Percentiles rank a stretch among this genome's conserved stretches.
phyloP scores from a whole-genome alignment of 2,329 filamentous ascomycete genomes.

The Pseudocercospora vitis region DNA sequence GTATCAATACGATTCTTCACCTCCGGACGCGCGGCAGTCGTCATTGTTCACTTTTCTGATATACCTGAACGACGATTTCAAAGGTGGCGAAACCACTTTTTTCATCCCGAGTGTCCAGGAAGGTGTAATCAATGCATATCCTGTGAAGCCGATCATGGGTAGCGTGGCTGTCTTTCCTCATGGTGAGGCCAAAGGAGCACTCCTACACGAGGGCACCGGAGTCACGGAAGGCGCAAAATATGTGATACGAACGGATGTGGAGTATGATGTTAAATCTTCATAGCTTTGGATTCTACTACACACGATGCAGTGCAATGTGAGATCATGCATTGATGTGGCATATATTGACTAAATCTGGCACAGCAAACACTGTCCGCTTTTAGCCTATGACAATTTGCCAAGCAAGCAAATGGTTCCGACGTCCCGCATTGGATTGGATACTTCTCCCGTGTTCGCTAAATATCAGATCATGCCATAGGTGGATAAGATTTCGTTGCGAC shows the following conservation, averaged over 20 bases:
- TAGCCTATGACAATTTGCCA: too few relatives aligned
- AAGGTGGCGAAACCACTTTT: slow-evolving; percentile 70
- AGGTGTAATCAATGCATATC: slow-evolving; percentile 67
- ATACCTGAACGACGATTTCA: slow-evolving; percentile 71
- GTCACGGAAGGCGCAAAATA: slow-evolving; percentile 67
- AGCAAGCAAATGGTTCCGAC: too few relatives aligned
- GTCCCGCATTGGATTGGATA: too few relatives aligned
- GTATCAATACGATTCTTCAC: slow-evolving; percentile 68
- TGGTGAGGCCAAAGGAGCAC: slow-evolving; percentile 63
- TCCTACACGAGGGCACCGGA: slow-evolving; percentile 70
- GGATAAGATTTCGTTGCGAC: too few relatives aligned
- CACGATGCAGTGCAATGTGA: too few relatives aligned
- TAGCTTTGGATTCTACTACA: not conserved
- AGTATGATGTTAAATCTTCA: slow-evolving; percentile 60
- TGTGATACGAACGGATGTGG: slow-evolving; percentile 69
- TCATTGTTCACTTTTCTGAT: slow-evolving; percentile 69
- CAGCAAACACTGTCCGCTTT: too few relatives aligned
- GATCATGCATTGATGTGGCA: too few relatives aligned
- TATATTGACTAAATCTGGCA: too few relatives aligned
- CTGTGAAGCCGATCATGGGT: slow-evolving; percentile 67
- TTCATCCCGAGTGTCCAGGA: slow-evolving; percentile 66
- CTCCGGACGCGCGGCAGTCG: slow-evolving; percentile 59
- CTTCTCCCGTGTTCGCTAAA: too few relatives aligned
- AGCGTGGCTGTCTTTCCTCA: slow-evolving; percentile 69
- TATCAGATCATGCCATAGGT: too few relatives aligned